Conservation (phyloP, 768 basidiomycete species). For the Multifurca ochricompacta region DNA sequence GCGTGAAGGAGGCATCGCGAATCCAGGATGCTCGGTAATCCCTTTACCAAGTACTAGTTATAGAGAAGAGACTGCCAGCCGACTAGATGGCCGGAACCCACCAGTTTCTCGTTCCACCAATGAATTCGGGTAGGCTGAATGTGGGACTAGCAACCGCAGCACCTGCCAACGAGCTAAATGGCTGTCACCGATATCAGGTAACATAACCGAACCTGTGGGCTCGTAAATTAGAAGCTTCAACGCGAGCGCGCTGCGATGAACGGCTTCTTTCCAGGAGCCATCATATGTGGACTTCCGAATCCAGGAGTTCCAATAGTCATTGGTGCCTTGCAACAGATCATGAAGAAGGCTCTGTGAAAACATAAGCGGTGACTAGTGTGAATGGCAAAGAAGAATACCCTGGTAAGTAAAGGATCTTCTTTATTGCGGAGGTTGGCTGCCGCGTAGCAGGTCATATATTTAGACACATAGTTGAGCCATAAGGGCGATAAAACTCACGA, state of each 20-base stretch:
- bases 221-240: slow-evolving; percentile 90
- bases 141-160: slow-evolving; percentile 94
- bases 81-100: slow-evolving; percentile 26
- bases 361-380: background rate
- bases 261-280: slow-evolving; percentile 94
- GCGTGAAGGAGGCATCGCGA: slow-evolving; percentile 92
- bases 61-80: background rate
- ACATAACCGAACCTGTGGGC: slow-evolving; percentile 53
- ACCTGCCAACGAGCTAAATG: slow-evolving; percentile 35
- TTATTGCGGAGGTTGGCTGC: slow-evolving; percentile 40
- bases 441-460: slow-evolving; percentile 29
- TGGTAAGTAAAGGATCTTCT: slow-evolving; percentile 69
- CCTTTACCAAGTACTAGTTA: slow-evolving; percentile 1
- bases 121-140: slow-evolving; percentile 87
- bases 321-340: slow-evolving; percentile 58
- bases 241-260: slow-evolving; percentile 87
- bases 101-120: slow-evolving; percentile 89
- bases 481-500: slow-evolving; percentile 25
- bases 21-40: slow-evolving; percentile 70
- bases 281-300: slow-evolving; percentile 82
- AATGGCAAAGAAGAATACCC: slow-evolving; percentile 29
- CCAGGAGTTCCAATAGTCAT: slow-evolving; percentile 83
- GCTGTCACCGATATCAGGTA: background rate
- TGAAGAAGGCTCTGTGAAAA: slow-evolving; percentile 44
- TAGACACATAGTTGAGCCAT: background rate